Percentiles rank a stretch among this genome's conserved stretches.
phyloP scores from a whole-genome alignment of 1,139 yeast species.

The Debaryomyces udenii region DNA sequence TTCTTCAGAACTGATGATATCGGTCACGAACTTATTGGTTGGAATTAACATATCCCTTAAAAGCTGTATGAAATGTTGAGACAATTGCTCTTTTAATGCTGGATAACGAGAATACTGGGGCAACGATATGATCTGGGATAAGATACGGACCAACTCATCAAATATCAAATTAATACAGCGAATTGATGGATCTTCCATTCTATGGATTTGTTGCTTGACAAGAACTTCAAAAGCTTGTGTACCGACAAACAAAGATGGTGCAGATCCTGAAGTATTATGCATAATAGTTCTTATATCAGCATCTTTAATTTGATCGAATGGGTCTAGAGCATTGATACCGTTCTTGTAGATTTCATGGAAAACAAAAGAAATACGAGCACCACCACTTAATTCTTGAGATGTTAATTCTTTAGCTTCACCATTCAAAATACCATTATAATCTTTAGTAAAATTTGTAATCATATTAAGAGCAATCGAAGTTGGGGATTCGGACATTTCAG shows the following conservation, averaged over 20 bases:
- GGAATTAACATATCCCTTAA: constrained; percentile 81
- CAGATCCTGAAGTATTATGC: constrained; percentile 96
- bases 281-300: constrained; percentile 96
- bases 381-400: constrained; percentile 86
- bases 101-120: constrained; percentile 90
- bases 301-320: constrained; percentile 96
- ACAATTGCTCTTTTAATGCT: constrained; percentile 80
- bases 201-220: constrained; percentile 89
- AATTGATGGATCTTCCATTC: constrained; percentile 92
- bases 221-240: constrained; percentile 96
- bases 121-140: constrained; percentile 80
- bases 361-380: constrained; percentile 97
- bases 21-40: constrained; percentile 81
- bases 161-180: constrained; percentile 89
- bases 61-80: constrained; percentile 77
- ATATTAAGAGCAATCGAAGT: constrained; percentile 86
- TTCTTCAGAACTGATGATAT: constrained; percentile 82
- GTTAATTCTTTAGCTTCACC: constrained; percentile 93
- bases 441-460: constrained; percentile 91
- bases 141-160: constrained; percentile 90
- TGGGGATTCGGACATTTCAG: constrained; percentile 86
- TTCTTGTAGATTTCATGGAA: constrained; percentile 95
- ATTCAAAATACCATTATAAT: constrained; percentile 86
- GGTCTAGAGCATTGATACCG: constrained; percentile 91
- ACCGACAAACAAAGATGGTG: constrained; percentile 97